phyloP scores from a whole-genome alignment of 768 basidiomycete genomes.

The Paxillus ammoniavirescens region DNA sequence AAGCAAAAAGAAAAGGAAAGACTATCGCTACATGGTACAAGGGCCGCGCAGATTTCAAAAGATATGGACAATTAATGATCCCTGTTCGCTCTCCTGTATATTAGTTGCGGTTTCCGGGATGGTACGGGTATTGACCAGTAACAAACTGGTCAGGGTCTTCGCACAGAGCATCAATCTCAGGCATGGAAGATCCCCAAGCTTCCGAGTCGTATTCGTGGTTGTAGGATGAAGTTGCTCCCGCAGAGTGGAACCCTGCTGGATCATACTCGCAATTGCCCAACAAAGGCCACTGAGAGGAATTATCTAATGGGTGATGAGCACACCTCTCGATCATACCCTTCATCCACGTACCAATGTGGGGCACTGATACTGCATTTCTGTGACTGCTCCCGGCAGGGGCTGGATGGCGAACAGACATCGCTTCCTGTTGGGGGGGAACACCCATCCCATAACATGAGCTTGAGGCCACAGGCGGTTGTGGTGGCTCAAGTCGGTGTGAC shows the following conservation, averaged over 20 bases:
- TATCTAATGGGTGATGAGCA: constrained; percentile 4
- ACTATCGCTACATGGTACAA: background rate
- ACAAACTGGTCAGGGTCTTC: background rate
- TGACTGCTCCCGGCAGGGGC: background rate
- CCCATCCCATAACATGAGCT: too few relatives aligned
- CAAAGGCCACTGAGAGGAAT: background rate
- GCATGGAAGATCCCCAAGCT: background rate
- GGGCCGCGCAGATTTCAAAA: background rate
- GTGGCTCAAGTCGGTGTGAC: too few relatives aligned
- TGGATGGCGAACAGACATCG: too few relatives aligned
- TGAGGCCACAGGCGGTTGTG: too few relatives aligned
- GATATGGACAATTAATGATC: background rate
- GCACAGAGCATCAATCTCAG: background rate
- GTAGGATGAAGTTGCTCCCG: background rate
- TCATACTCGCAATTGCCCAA: background rate
- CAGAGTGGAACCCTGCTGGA: background rate
- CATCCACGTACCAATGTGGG: constrained; percentile 2
- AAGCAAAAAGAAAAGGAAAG: background rate
- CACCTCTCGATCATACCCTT: background rate
- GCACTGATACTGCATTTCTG: background rate
- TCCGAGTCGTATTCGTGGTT: background rate
- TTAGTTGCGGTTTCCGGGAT: background rate
- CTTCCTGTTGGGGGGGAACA: too few relatives aligned
- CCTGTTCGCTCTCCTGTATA: background rate
- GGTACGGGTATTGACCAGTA: background rate